Base-by-base conservation (phyloP, 257 asterid genomes). In the Petunia axillaris region DNA sequence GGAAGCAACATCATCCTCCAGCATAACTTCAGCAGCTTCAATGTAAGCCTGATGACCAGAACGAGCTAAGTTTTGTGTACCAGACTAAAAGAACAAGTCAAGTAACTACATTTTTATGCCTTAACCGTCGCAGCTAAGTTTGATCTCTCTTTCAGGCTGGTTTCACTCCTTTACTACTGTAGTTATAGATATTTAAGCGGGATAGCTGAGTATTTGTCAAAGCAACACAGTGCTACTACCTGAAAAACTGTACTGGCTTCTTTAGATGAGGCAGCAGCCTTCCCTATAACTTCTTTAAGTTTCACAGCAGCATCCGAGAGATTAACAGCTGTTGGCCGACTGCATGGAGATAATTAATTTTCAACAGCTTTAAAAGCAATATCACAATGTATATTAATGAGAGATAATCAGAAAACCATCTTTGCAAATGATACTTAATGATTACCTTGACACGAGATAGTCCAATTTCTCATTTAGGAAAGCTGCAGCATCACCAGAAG, bases 271-370 rank as follows among this genome's bases (percentile, higher is more conserved):
- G 86, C 80, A 83, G 87, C 88, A 78, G 90, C 93, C 79, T 89
- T 87, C 54, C 59, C 80, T 55, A 90, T 70, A 38, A 91, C 76
- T 67, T 90, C 93, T 84, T 87, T 92, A 58, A 95, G 99, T 89
- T 93, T 95, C 4, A 83, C 70, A 64, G 96, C 94, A 80, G 97
- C 97, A 84, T 95, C 97, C 50, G 89, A 89, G 75, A 95, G 97
- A 91, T 95, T 95, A 63, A 95, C 99, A 65, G 98, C 99, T 66
- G 99, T 95, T 44, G 98, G 98, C 38, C 99, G 97, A 81, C 99
- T 95, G 92, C 83, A 83, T 53, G 60, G 6, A 75, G 44, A 25
- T 65, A 15, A 77, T 50, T 0, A 57, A 81, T 36, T 76, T 77
- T 52, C 59, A 25, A 57, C 35, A 81, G 77, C 75, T 40, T 80